These are phyloP conservation scores for Recurvomyces mirabilis DNA, from an alignment of 495 filamentous ascomycete genomes.

Conservation along the genomic window DNA sequence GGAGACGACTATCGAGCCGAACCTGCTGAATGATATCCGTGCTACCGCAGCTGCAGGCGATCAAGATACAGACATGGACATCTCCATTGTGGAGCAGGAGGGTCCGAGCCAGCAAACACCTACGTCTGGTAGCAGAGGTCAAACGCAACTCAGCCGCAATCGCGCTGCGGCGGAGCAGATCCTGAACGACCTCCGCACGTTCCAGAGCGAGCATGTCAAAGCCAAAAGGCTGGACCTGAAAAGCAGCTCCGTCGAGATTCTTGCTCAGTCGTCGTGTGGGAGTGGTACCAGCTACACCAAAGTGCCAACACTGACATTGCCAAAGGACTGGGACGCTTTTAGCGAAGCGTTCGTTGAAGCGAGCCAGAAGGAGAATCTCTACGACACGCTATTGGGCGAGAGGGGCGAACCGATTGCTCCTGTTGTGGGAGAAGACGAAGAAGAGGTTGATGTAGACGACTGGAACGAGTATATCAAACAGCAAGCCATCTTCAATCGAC, in stretches of 20 bases:
- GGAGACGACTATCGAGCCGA: not conserved
- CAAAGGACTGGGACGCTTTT: conserved; percentile 8
- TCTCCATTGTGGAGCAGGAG: not conserved
- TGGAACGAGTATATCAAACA: conserved; percentile 21
- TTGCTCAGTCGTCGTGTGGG: conserved; percentile 14
- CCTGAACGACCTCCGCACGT: conserved; percentile 11
- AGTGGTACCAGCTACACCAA: conserved; percentile 11
- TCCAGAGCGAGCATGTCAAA: conserved; percentile 8
- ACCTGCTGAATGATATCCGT: not conserved
- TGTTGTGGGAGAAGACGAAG: not conserved
- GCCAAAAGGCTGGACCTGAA: conserved; percentile 7
- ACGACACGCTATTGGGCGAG: conserved; percentile 3
- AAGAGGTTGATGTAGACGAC: conserved; percentile 7
- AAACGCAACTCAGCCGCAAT: not conserved
- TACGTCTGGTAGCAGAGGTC: not conserved
- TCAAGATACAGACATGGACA: not conserved
- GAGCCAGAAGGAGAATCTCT: conserved; percentile 11
- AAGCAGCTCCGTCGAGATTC: conserved; percentile 13
- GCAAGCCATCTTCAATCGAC: conserved; percentile 15
- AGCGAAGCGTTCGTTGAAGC: conserved; percentile 11
- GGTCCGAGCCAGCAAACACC: not conserved
- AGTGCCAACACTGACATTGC: not conserved
- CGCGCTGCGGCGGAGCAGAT: conserved; percentile 12
- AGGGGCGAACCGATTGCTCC: conserved; percentile 12
- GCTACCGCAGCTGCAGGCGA: not conserved